phyloP scores from a whole-genome alignment of 169 alveolate species.

The Perkinsus marinus region DNA sequence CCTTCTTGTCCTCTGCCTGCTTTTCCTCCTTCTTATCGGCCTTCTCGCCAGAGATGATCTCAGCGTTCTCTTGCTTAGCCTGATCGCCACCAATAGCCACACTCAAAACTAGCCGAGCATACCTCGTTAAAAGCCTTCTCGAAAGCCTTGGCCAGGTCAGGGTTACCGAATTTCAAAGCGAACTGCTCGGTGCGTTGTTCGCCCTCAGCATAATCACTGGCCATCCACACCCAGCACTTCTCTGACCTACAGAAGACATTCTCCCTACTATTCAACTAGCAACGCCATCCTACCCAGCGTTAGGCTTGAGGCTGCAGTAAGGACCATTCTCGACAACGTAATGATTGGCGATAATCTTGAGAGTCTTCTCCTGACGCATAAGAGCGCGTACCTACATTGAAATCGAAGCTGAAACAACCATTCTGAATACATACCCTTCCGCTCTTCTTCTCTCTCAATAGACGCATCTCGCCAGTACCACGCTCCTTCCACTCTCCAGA shows the following conservation, averaged over 20 bases:
- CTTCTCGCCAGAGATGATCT: neutral
- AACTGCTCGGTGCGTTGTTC: neutral
- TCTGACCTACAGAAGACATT: no score
- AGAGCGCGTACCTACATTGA: neutral
- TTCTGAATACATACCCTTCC: neutral
- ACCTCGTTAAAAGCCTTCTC: neutral
- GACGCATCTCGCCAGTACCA: slow-evolving; percentile 14
- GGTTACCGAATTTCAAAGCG: neutral
- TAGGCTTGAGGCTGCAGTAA: neutral
- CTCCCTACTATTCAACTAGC: no score
- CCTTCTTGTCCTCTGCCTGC: neutral
- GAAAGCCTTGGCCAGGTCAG: neutral
- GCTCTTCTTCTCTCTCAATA: slow-evolving; percentile 8
- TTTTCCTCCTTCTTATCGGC: neutral
- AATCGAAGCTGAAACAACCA: no score
- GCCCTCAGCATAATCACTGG: neutral
- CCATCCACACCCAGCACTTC: slow-evolving; percentile 3
- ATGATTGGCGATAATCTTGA: neutral
- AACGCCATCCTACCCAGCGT: slow-evolving; percentile 1
- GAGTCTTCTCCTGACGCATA: neutral
- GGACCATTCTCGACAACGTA: neutral
- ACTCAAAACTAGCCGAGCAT: neutral
- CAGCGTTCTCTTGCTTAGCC: neutral
- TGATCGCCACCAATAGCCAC: no score
- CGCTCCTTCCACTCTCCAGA: slow-evolving; percentile 20